Evolutionary conservation across 78 protist species (phyloP), one percentile per base, ranked within the genome.

Genomic region (Acrasis kona): DNA sequence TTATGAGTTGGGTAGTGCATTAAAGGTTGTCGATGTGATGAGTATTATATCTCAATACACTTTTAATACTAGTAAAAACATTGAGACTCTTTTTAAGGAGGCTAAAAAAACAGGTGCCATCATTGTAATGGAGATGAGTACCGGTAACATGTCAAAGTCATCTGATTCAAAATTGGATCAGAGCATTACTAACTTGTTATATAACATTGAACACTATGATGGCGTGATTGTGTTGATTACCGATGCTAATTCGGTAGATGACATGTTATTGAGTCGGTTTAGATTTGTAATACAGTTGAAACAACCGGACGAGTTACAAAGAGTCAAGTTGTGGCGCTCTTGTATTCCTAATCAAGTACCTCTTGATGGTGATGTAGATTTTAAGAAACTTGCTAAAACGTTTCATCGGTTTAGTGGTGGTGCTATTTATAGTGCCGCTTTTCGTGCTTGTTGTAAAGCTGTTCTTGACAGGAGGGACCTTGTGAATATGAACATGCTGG

Each of bases 41-140:
- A 74, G 69, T 70, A 38, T 86, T 30, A 64, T 81, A 58, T 36
- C 57, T n/a, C 70, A 82, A 69, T 82, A 41, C 41, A 80, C 76
- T 1, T 78, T 77, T 39, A 82, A 82, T 29, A 39, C 77, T 3
- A 76, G 57, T 1, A 78, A 83, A 69, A 71, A 74, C 70, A 76
- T 84, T 39, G 70, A 76, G 28, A 27, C 5, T 35, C 38, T 84
- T 7, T 84, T 84, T 64, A 58, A 40, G 2, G 87, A 84, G 42
- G 77, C 87, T 2, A 31, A 70, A 65, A 37, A 29, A 9, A 38
- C 58, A 34, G 89, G 80, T 34, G 84, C 78, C 10, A 38, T 81
- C 7, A 64, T 87, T 57, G 78, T 80, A 39, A 77, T 87, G 5
- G 88, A 84, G 39, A 81, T 72, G 27, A 83, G 80, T 10, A 84